These are phyloP conservation scores for Barnettozyma californica DNA, from an alignment of 805 yeast species.

Conservation along the genomic window DNA sequence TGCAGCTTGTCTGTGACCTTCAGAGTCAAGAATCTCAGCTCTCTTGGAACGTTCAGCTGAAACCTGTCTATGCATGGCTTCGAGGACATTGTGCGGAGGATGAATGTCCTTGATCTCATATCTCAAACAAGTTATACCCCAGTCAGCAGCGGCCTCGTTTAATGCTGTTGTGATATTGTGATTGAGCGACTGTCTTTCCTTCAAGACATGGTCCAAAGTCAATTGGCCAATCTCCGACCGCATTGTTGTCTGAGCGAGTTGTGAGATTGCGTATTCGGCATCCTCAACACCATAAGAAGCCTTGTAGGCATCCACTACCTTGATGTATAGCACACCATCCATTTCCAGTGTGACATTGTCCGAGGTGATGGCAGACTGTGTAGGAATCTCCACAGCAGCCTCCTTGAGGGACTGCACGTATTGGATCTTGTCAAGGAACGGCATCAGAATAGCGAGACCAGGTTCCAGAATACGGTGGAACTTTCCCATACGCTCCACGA, in stretches of 20 bases:
- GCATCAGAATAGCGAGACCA: constrained; percentile 69
- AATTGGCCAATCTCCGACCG: constrained; percentile 83
- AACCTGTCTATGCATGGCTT: constrained; percentile 89
- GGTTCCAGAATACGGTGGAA: constrained; percentile 66
- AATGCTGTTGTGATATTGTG: constrained; percentile 69
- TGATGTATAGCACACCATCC: constrained; percentile 78
- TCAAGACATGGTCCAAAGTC: constrained; percentile 70
- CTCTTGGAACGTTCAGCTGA: constrained; percentile 82
- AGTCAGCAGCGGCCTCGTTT: constrained; percentile 77
- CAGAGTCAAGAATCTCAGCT: constrained; percentile 83
- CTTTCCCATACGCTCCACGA: constrained; percentile 88
- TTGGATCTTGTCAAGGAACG: constrained; percentile 68
- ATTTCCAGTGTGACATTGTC: constrained; percentile 81
- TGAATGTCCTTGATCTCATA: constrained; percentile 86
- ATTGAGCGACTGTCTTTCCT: constrained; percentile 71
- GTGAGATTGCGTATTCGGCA: constrained; percentile 78
- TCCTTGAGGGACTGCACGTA: constrained; percentile 83
- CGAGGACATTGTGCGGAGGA: constrained; percentile 80
- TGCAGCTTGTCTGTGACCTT: constrained; percentile 73
- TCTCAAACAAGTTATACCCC: constrained; percentile 83
- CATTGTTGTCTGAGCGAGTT: constrained; percentile 88
- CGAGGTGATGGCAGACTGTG: constrained; percentile 79
- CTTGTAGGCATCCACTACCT: constrained; percentile 75
- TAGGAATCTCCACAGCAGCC: constrained; percentile 78
- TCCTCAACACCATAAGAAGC: constrained; percentile 88